These are phyloP conservation scores for Phytophthora constricta DNA, from an alignment of 352 stramenopile genomes.

Conservation along the genomic window DNA sequence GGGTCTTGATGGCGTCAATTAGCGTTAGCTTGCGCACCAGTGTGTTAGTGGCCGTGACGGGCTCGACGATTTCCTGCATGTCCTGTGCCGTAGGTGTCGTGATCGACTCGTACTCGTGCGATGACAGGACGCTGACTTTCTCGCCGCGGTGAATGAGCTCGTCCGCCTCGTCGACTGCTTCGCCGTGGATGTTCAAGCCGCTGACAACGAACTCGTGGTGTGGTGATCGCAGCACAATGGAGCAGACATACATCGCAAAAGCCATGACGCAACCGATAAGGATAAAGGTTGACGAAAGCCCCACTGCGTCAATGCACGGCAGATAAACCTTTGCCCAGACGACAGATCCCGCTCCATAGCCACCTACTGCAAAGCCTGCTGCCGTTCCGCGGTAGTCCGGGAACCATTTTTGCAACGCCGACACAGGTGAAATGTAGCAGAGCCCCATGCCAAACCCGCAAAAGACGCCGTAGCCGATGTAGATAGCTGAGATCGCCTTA, in stretches of 20 bases:
- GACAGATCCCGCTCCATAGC: slow-evolving; percentile 63
- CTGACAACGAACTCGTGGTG: slow-evolving; percentile 56
- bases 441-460: slow-evolving; percentile 65
- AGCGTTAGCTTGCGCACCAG: slow-evolving; percentile 55
- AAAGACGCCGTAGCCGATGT: slow-evolving; percentile 70
- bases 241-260: slow-evolving; percentile 45
- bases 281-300: slow-evolving; percentile 53
- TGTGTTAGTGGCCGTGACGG: slow-evolving; percentile 35
- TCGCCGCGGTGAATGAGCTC: slow-evolving; percentile 33
- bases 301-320: slow-evolving; percentile 51
- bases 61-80: slow-evolving; percentile 39
- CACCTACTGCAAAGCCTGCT: slow-evolving; percentile 63
- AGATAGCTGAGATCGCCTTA: slow-evolving; percentile 52
- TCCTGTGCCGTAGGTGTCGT: slow-evolving; percentile 37
- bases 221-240: slow-evolving; percentile 50
- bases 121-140: slow-evolving; percentile 47
- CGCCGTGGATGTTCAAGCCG: slow-evolving; percentile 66
- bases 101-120: slow-evolving; percentile 52
- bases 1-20: slow-evolving; percentile 58
- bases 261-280: slow-evolving; percentile 50
- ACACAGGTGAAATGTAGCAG: slow-evolving; percentile 76
- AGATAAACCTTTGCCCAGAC: slow-evolving; percentile 69
- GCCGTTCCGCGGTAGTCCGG: slow-evolving; percentile 67
- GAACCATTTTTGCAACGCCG: slow-evolving; percentile 73
- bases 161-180: slow-evolving; percentile 43